phyloP scores from a whole-genome alignment of 345 rosid species.

The Linum trigynum region DNA sequence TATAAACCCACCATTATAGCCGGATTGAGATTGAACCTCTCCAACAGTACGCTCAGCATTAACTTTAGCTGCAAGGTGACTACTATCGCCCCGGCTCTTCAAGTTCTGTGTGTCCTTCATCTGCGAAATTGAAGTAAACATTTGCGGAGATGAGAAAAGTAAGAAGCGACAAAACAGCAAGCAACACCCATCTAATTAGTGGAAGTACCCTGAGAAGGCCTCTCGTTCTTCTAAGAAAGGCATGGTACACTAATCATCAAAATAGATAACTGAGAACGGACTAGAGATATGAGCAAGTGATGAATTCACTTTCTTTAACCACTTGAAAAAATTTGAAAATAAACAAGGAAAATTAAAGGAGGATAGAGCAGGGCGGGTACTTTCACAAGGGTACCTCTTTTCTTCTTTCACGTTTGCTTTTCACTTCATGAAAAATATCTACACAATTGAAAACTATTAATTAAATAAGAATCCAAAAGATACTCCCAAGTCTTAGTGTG shows the following conservation, averaged over 20 bases:
- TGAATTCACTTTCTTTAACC: background rate
- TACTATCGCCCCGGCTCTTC: slow-evolving; percentile 16
- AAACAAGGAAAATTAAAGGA: background rate
- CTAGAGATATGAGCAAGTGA: background rate
- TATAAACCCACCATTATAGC: slow-evolving; percentile 27
- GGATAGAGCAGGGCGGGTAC: background rate
- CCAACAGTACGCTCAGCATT: slow-evolving; percentile 20
- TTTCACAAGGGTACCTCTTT: slow-evolving; percentile 34
- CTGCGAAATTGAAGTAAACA: slow-evolving; percentile 14
- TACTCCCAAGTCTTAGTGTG: background rate
- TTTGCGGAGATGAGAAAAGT: background rate
- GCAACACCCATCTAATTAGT: background rate
- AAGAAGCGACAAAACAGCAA: background rate
- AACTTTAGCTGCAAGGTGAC: slow-evolving; percentile 15
- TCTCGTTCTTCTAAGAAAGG: background rate
- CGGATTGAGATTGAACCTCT: slow-evolving; percentile 8
- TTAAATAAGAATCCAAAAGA: slow-evolving; percentile 1
- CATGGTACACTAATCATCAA: background rate
- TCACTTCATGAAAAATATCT: slow-evolving; percentile 57
- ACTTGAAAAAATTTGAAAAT: background rate
- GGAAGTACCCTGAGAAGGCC: background rate
- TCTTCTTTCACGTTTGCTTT: slow-evolving; percentile 53
- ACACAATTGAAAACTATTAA: slow-evolving; percentile 15
- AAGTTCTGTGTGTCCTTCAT: slow-evolving; percentile 36
- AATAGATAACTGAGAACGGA: background rate